These are phyloP conservation scores for Avicennia marina DNA, from an alignment of 257 asterid species.

Conservation along the genomic window DNA sequence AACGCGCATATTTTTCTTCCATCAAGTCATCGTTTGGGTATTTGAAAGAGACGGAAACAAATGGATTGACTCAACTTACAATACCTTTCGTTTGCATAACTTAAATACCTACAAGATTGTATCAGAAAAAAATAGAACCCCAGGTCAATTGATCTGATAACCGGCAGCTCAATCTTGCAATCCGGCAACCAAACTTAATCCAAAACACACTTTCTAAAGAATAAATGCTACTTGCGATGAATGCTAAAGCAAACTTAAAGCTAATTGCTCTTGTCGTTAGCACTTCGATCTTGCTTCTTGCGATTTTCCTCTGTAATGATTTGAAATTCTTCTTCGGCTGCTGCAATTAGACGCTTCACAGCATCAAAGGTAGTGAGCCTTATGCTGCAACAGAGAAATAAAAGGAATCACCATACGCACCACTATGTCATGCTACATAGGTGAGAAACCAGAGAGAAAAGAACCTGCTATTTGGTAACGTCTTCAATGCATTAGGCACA, in stretches of 20 bases:
- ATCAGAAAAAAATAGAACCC: no score
- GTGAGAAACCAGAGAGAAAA: not conserved
- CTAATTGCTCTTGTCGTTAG: not conserved
- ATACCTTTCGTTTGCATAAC: no score
- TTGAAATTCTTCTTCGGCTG: not conserved
- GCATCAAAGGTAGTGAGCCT: not conserved
- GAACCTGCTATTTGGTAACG: constrained; percentile 13
- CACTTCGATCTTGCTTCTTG: not conserved
- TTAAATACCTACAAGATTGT: no score
- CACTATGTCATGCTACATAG: not conserved
- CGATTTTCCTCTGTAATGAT: not conserved
- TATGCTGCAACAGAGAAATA: not conserved
- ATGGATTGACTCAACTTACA: no score
- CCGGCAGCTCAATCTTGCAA: no score
- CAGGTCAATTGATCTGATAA: no score
- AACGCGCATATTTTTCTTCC: no score
- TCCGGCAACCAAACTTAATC: not conserved
- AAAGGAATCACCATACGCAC: not conserved
- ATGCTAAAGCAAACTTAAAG: not conserved
- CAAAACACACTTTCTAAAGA: not conserved
- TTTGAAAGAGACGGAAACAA: no score
- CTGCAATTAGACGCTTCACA: not conserved
- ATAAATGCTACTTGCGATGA: not conserved
- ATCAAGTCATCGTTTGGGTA: no score
- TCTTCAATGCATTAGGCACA: constrained; percentile 7